Evolutionary conservation across 371 early-diverging fungal species (phyloP).

Genomic region (Lichtheimia ornata): DNA sequence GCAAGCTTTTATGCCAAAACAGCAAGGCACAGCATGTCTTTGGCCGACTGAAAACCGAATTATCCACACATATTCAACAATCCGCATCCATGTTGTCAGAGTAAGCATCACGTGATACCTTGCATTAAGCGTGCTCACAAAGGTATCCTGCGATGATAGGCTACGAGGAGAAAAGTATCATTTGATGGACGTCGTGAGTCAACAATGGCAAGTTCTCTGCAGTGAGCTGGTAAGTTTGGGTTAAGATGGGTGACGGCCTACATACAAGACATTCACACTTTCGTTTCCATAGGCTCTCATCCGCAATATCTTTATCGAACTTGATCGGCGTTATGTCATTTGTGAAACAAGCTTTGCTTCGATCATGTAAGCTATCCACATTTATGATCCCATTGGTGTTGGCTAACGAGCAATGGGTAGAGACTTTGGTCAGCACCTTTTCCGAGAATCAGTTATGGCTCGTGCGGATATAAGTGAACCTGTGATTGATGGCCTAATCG

Average conservation of each 20-base stretch:
- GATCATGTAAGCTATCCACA: slow-evolving; percentile 56
- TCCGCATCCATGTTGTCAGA: slow-evolving; percentile 19
- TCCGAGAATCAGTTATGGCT: slow-evolving; percentile 61
- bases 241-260: not conserved
- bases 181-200: slow-evolving; percentile 53
- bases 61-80: slow-evolving; percentile 44
- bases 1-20: slow-evolving; percentile 80
- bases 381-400: no score
- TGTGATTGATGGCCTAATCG: slow-evolving; percentile 38
- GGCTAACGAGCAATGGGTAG: slow-evolving; percentile 9
- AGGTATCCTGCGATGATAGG: not conserved
- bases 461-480: slow-evolving; percentile 41
- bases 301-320: slow-evolving; percentile 83
- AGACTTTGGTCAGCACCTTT: slow-evolving; percentile 76
- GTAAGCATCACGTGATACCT: slow-evolving; percentile 5
- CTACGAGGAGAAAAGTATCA: slow-evolving; percentile 21
- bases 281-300: slow-evolving; percentile 58
- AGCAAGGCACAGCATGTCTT: slow-evolving; percentile 70
- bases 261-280: not conserved
- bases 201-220: slow-evolving; percentile 64
- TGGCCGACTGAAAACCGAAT: slow-evolving; percentile 56
- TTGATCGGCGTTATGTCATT: slow-evolving; percentile 89
- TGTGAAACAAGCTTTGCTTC: slow-evolving; percentile 68
- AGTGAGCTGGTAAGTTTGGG: slow-evolving; percentile 56
- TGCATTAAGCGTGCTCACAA: not conserved